phyloP scores from a whole-genome alignment of 768 basidiomycete genomes.

The Kwoniella bestiolae region DNA sequence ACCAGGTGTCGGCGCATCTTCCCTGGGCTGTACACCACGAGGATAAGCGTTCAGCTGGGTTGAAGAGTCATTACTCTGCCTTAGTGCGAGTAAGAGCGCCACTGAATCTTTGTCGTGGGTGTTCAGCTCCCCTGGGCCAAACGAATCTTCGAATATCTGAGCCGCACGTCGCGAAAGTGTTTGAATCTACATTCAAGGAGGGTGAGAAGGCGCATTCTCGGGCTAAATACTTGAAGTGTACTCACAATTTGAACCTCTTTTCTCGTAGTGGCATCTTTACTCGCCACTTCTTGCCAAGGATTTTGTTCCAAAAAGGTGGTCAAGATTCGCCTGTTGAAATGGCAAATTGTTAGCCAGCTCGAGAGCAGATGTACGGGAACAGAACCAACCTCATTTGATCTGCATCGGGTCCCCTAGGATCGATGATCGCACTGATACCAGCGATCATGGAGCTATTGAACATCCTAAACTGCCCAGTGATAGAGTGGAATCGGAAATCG shows the following conservation, averaged over 20 bases:
- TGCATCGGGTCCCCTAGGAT: conserved; percentile 52
- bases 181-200: conserved; percentile 47
- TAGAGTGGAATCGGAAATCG: conserved; percentile 41
- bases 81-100: conserved; percentile 46
- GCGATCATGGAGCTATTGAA: conserved; percentile 57
- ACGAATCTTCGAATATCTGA: conserved; percentile 48
- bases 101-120: conserved; percentile 49
- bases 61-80: conserved; percentile 42
- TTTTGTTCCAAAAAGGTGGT: conserved; percentile 55
- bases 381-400: conserved; percentile 49
- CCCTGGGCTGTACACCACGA: conserved; percentile 24
- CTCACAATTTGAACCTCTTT: conserved; percentile 56
- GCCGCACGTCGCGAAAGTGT: conserved; percentile 53
- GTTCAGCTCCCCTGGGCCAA: conserved; percentile 37
- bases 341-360: conserved; percentile 3
- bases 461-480: conserved; percentile 52
- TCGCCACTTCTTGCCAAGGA: conserved; percentile 43
- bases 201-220: background rate
- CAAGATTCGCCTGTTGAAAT: conserved; percentile 40
- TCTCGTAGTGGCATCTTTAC: conserved; percentile 52
- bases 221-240: background rate
- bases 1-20: conserved; percentile 30
- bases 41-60: conserved; percentile 28
- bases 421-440: conserved; percentile 56
- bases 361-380: too few species aligned